A percentile compares a stretch with the other conserved stretches of the same genome.
These are phyloP conservation scores for Penicillium sumatraense DNA, from an alignment of 2,329 filamentous ascomycete genomes.

Conservation along the genomic window DNA sequence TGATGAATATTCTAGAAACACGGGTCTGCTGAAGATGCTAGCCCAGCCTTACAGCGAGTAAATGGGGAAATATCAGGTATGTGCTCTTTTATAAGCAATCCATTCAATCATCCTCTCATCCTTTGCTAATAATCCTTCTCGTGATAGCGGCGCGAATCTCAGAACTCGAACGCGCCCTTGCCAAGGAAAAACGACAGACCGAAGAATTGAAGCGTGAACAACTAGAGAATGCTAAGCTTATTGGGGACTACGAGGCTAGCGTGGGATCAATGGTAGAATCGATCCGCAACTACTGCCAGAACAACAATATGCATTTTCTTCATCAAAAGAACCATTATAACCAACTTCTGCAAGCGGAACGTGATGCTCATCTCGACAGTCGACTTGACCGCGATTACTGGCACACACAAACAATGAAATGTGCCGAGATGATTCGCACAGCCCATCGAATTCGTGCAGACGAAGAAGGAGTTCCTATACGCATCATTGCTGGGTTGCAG, in stretches of 20 bases:
- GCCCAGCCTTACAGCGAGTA: constrained; percentile 47
- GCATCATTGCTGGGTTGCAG: constrained; percentile 52
- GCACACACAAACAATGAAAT: constrained; percentile 53
- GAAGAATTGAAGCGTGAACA: constrained; percentile 52
- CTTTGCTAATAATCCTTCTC: not conserved
- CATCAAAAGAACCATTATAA: constrained; percentile 55
- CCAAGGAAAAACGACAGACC: constrained; percentile 48
- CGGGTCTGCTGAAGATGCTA: constrained; percentile 45
- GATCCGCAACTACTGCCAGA: constrained; percentile 55
- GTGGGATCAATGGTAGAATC: constrained; percentile 55
- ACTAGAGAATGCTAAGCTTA: constrained; percentile 52
- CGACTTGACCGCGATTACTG: constrained; percentile 56
- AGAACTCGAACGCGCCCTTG: constrained; percentile 53
- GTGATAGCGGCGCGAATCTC: constrained; percentile 50
- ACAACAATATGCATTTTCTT: constrained; percentile 54
- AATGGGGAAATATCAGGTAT: constrained; percentile 50
- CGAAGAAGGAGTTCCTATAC: constrained; percentile 51
- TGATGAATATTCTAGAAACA: constrained; percentile 42
- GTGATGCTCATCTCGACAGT: constrained; percentile 53
- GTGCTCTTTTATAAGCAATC: constrained; percentile 11
- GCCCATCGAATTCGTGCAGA: constrained; percentile 53
- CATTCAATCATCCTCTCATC: not conserved
- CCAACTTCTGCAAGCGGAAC: constrained; percentile 54
- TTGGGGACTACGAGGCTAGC: constrained; percentile 53
- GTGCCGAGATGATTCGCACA: constrained; percentile 54